These are phyloP conservation scores for Xylaria digitata DNA, from an alignment of 2,329 filamentous ascomycete species.

Conservation along the genomic window DNA sequence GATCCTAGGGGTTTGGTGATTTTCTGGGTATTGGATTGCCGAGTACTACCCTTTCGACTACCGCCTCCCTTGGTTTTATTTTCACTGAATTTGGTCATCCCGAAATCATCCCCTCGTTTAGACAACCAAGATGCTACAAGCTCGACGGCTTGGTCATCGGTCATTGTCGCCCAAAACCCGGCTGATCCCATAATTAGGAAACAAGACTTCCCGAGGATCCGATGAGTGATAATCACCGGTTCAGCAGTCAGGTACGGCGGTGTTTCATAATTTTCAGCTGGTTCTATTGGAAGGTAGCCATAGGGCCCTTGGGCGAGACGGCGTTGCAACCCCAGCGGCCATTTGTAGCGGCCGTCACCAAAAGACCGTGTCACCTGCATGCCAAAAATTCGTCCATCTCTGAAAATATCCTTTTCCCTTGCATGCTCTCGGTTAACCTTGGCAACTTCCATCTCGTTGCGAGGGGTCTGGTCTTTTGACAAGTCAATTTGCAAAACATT, in stretches of 20 bases:
- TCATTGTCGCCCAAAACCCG: not conserved
- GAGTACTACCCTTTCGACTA: no score
- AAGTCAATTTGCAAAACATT: not conserved
- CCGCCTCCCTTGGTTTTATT: no score
- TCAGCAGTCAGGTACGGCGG: constrained; percentile 15
- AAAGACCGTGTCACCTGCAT: not conserved
- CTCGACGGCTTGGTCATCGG: not conserved
- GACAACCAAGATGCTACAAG: not conserved
- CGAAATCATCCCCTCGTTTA: no score
- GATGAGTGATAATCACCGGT: not conserved
- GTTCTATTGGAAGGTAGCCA: no score
- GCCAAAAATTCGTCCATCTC: not conserved
- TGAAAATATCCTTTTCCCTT: not conserved
- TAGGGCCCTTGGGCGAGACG: no score
- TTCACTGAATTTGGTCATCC: no score
- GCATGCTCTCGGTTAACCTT: not conserved
- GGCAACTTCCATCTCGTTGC: not conserved
- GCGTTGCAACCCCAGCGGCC: not conserved
- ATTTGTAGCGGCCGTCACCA: constrained; percentile 5
- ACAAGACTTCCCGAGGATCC: no score
- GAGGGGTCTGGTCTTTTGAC: not conserved
- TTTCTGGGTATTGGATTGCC: no score
- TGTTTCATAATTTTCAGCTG: not conserved
- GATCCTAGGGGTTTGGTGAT: no score
- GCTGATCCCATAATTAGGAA: constrained; percentile 9